phyloP scores from a whole-genome alignment of 192 early-diverging fungal genomes.

The Anaeromyces robustus region DNA sequence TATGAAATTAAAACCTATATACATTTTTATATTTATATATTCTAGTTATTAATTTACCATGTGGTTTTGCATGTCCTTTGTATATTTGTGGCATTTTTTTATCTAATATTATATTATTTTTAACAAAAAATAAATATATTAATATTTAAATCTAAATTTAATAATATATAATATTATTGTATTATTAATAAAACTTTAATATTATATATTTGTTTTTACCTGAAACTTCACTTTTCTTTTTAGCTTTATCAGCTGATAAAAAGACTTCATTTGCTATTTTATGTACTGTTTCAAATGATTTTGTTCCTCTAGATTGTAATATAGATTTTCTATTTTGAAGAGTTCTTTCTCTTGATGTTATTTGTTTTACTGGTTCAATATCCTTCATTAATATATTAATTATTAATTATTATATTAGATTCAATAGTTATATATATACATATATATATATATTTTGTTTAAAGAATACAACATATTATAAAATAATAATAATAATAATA shows the following conservation, averaged over 20 bases:
- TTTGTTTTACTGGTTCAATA: background rate
- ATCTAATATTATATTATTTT: slow-evolving; percentile 10
- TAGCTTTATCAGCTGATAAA: background rate
- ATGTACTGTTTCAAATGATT: background rate
- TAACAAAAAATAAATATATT: background rate
- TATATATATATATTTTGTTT: too few relatives aligned
- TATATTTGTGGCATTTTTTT: slow-evolving; percentile 2
- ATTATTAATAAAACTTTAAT: too few relatives aligned
- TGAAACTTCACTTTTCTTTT: too few relatives aligned
- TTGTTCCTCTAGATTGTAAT: background rate
- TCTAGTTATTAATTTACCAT: slow-evolving; percentile 9
- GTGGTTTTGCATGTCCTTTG: slow-evolving; percentile 15
- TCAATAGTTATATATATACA: too few relatives aligned
- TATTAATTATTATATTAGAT: too few relatives aligned
- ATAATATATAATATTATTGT: too few relatives aligned
- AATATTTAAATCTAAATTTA: too few relatives aligned
- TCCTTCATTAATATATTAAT: background rate
- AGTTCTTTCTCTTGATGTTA: background rate
- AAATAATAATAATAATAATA: too few relatives aligned
- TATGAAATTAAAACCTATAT: too few relatives aligned
- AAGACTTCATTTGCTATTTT: background rate
- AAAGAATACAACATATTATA: too few relatives aligned
- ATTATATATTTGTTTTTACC: too few relatives aligned
- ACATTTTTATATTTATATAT: background rate
- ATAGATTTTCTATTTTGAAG: background rate